These are phyloP conservation scores for Handroanthus guayacan DNA, from an alignment of 257 asterid genomes.

Conservation along the genomic window DNA sequence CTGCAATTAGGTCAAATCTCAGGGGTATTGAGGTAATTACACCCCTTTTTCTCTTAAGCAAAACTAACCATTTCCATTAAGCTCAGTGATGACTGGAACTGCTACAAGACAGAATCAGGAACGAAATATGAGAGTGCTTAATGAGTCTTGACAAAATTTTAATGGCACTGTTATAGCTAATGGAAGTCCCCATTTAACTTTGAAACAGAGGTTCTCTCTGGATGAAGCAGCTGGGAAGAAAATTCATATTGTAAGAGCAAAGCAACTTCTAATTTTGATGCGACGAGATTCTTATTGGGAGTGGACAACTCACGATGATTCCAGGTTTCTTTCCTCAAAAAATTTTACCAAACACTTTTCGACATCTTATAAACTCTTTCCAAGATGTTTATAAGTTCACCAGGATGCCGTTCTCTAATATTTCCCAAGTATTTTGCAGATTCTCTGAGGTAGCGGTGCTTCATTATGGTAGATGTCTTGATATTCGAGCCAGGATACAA, in stretches of 20 bases:
- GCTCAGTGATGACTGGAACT: no score
- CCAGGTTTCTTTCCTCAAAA: background rate
- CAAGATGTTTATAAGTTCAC: no score
- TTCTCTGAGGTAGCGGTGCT: background rate
- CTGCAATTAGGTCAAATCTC: no score
- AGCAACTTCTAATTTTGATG: background rate
- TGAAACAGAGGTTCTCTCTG: background rate
- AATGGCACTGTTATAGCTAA: no score
- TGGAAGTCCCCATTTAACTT: background rate
- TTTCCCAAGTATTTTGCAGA: background rate
- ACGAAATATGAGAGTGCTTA: background rate
- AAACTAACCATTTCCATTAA: no score
- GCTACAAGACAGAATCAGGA: no score
- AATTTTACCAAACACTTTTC: no score
- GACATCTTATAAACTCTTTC: no score
- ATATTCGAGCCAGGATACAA: conserved; percentile 30
- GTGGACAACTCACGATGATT: background rate
- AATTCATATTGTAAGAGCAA: background rate
- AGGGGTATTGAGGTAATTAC: no score
- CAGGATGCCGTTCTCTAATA: no score
- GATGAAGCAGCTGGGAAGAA: background rate
- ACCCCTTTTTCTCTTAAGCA: no score
- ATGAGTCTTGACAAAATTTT: background rate
- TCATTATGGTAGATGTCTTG: background rate
- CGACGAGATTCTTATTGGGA: background rate